Conservation (phyloP, 2,329 filamentous ascomycete genomes). For the Coccinonectria pachysandricola region DNA sequence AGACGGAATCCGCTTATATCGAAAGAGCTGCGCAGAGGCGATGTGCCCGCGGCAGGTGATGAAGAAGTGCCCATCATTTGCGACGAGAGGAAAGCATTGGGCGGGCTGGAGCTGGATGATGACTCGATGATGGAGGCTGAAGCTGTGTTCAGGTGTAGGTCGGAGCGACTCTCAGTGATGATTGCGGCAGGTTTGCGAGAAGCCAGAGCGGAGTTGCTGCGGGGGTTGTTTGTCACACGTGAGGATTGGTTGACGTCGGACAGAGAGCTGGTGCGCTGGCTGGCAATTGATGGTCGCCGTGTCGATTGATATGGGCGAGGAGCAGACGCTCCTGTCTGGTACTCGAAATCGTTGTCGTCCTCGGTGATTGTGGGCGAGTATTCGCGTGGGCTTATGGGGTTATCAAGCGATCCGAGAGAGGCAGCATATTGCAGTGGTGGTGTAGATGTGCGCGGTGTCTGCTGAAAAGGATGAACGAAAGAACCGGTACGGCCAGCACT, state of each 20-base stretch:
- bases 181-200: constrained; percentile 28
- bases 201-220: constrained; percentile 20
- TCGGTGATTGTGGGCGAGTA: constrained; percentile 47
- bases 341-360: constrained; percentile 33
- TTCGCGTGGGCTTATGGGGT: constrained; percentile 31
- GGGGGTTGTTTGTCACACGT: constrained; percentile 18
- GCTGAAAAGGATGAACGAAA: constrained; percentile 56
- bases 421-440: constrained; percentile 49
- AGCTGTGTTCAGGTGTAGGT: constrained; percentile 30
- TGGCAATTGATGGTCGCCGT: constrained; percentile 23
- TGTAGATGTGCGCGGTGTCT: constrained; percentile 50
- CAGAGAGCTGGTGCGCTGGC: constrained; percentile 24
- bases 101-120: constrained; percentile 18
- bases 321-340: constrained; percentile 8
- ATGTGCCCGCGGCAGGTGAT: constrained; percentile 28
- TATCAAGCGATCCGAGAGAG: constrained; percentile 43
- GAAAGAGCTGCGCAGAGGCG: constrained; percentile 48
- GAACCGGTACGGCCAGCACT: constrained; percentile 40
- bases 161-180: constrained; percentile 33
- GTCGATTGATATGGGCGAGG: constrained; percentile 13
- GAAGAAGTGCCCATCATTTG: constrained; percentile 16
- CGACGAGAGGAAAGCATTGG: constrained; percentile 16
- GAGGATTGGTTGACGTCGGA: constrained; percentile 23
- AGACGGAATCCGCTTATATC: constrained; percentile 48
- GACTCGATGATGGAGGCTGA: constrained; percentile 18